Percentiles rank a stretch among this genome's conserved stretches.
phyloP scores from a whole-genome alignment of 257 asterid genomes.

The Nemophila menziesii region DNA sequence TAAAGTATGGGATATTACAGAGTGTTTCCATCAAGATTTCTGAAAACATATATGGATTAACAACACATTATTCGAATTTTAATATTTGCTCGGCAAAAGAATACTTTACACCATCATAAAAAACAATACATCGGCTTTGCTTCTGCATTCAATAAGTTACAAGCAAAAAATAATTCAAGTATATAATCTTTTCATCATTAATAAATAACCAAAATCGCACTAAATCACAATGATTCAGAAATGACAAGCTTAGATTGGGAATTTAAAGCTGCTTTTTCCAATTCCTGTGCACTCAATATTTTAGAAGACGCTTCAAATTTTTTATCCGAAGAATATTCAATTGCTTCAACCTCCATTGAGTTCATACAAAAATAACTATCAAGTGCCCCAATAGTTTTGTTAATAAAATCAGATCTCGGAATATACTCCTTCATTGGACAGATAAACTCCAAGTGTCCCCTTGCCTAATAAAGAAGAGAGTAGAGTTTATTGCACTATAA shows the following conservation, averaged over 20 bases:
- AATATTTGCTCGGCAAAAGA: no score
- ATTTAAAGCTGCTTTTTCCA: conserved; percentile 26
- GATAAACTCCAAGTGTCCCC: conserved; percentile 63
- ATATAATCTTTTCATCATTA: not conserved
- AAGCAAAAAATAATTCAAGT: not conserved
- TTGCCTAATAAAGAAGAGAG: conserved; percentile 31
- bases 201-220: no score
- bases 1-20: no score
- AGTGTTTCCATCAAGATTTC: no score
- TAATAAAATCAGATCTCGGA: conserved; percentile 40
- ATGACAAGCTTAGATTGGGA: conserved; percentile 5
- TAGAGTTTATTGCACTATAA: not conserved
- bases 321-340: conserved; percentile 12
- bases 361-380: conserved; percentile 33
- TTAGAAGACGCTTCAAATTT: conserved; percentile 47
- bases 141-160: no score
- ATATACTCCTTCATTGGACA: conserved; percentile 77
- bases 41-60: no score
- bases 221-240: conserved; percentile 1
- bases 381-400: conserved; percentile 38
- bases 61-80: no score
- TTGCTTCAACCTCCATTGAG: conserved; percentile 22
- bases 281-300: conserved; percentile 34
- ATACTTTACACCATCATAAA: not conserved
- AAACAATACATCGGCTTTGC: not conserved